Conservation (phyloP, 2,329 filamentous ascomycete genomes). For the Diplodia mutila region DNA sequence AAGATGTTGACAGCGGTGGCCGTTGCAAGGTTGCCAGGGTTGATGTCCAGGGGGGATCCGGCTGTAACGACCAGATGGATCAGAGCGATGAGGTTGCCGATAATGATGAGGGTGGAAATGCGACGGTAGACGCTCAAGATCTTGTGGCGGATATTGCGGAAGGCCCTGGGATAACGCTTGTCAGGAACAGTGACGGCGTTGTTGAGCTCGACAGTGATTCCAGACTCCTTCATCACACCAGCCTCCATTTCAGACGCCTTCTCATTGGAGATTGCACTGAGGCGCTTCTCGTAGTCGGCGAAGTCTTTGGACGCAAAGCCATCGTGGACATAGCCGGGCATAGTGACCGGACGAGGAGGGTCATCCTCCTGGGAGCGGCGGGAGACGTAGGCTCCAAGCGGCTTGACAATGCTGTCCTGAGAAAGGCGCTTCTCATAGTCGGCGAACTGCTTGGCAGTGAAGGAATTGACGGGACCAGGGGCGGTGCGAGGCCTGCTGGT, state of each 20-base stretch:
- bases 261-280: not conserved
- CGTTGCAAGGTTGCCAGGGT: slow-evolving; percentile 32
- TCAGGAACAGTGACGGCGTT: slow-evolving; percentile 2
- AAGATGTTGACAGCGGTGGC: slow-evolving; percentile 41
- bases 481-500: not conserved
- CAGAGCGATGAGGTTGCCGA: slow-evolving; percentile 42
- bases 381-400: not conserved
- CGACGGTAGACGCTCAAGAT: slow-evolving; percentile 43
- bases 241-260: not conserved
- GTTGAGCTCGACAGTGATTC: not conserved
- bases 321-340: not conserved
- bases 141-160: slow-evolving; percentile 28
- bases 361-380: not conserved
- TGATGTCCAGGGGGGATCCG: slow-evolving; percentile 26
- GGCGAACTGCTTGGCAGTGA: slow-evolving; percentile 17
- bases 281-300: slow-evolving; percentile 19
- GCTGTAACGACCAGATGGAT: slow-evolving; percentile 27
- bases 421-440: slow-evolving; percentile 22
- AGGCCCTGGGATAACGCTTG: slow-evolving; percentile 27
- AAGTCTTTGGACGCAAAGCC: slow-evolving; percentile 14
- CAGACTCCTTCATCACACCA: not conserved
- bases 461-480: slow-evolving; percentile 5
- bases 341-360: not conserved
- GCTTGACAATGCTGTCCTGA: not conserved
- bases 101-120: slow-evolving; percentile 48